Base-by-base conservation (phyloP, 2,329 filamentous ascomycete species). In the Madurella mycetomatis region DNA sequence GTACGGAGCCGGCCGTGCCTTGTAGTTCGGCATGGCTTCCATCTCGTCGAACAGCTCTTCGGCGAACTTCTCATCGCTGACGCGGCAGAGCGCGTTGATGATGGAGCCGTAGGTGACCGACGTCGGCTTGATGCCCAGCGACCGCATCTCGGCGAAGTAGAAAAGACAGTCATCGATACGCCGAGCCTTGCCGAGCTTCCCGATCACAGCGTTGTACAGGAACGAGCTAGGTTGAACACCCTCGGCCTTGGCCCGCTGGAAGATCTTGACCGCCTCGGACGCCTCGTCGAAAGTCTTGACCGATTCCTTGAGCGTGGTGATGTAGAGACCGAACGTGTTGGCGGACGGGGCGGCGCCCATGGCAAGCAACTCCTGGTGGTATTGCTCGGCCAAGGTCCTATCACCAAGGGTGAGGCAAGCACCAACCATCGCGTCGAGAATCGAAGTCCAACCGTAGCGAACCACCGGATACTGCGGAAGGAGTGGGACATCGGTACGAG, bases 31-130 rank as follows among this genome's bases (percentile, higher is more conserved):
- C 87, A 95, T 96, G 45, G 87, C 84, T 76, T 99, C 94, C 94
- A 99, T 99, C 76, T 99, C 94, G 67, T 97, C 91, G 67, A 99
- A 99, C 64, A 97, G 84, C 72, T 97, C 91, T 68, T 96, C 94
- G 30, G 94, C 94, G 69, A 96, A 96, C 68, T 92, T 95, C 75
- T 97, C 92, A 64, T 99, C 94, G 62, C 91, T 96, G 53, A 97
- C 94, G 64, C 94, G 89, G 79, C 92, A 96, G 13, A 99, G 82
- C 19, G 94, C 94, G 65, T 99, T 99, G 73, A 99, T 92, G 65
- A 99, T 92, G 12, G 94, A 99, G 59, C 94, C 94, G 66, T 99
- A 99, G 0, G 94, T 99, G 54, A 99, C 94, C 47, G 91, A 96
- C 0, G 94, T 99, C 1, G 94, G 94, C 65, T 92, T 92, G 67